These are phyloP conservation scores for Cladobotryum mycophilum DNA, from an alignment of 2,329 filamentous ascomycete species.

Conservation along the genomic window DNA sequence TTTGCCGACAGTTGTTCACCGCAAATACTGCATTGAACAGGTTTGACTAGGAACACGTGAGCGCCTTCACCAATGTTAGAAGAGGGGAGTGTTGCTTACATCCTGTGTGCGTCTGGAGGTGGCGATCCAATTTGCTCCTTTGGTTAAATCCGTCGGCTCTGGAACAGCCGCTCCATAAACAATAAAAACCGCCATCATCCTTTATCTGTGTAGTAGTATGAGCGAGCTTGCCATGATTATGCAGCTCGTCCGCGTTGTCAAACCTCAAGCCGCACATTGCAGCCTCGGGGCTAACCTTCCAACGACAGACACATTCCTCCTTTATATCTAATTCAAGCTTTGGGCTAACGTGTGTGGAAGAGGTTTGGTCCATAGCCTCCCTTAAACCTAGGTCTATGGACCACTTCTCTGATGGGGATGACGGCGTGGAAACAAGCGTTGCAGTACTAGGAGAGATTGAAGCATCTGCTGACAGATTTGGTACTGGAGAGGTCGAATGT, in stretches of 20 bases:
- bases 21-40: conserved; percentile 51
- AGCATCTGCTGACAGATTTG: conserved; percentile 18
- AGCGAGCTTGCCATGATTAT: conserved; percentile 46
- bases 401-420: conserved; percentile 18
- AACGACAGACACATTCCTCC: conserved; percentile 28
- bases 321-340: conserved; percentile 15
- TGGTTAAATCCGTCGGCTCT: conserved; percentile 50
- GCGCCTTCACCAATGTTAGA: no score
- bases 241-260: conserved; percentile 42
- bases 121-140: conserved; percentile 57
- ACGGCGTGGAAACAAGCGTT: conserved; percentile 24
- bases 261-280: conserved; percentile 31
- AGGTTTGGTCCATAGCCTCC: conserved; percentile 7
- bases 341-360: not conserved
- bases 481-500: conserved; percentile 18
- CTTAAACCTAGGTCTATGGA: not conserved
- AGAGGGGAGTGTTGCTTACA: conserved; percentile 37
- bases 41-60: conserved; percentile 42
- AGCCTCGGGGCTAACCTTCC: conserved; percentile 20
- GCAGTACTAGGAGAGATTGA: conserved; percentile 21
- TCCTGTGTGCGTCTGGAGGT: conserved; percentile 60
- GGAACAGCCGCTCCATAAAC: conserved; percentile 51
- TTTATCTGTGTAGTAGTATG: conserved; percentile 45
- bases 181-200: conserved; percentile 41
- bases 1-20: conserved; percentile 56